A percentile compares a stretch with the other conserved stretches of the same genome.
Conservation (phyloP, 345 rosid species). For the Boechera retrofracta region DNA sequence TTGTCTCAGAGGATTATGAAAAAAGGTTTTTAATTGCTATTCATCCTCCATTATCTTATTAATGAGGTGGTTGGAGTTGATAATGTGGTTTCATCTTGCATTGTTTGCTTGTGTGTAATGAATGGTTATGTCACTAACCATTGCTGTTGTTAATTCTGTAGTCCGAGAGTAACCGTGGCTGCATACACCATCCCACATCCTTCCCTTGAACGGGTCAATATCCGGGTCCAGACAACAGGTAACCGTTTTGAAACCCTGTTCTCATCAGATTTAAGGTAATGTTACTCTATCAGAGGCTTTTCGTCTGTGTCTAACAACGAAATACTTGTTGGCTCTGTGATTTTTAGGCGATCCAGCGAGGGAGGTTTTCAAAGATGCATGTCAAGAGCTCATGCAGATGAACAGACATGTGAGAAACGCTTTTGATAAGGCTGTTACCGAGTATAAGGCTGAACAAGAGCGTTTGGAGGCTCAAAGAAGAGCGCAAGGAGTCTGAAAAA, state of each 20-base stretch:
- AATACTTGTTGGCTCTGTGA: conserved; percentile 1
- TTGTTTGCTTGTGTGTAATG: neutral
- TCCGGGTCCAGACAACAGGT: conserved; percentile 96
- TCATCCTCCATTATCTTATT: neutral
- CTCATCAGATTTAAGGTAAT: neutral
- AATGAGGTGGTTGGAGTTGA: neutral
- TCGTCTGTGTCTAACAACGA: neutral
- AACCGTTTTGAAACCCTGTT: conserved; percentile 1
- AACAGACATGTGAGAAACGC: conserved; percentile 76
- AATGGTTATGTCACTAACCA: conserved; percentile 14
- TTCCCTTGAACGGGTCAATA: conserved; percentile 74
- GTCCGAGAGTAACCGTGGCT: conserved; percentile 73
- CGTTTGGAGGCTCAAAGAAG: neutral
- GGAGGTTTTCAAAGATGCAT: conserved; percentile 80
- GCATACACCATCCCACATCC: conserved; percentile 96
- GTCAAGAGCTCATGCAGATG: conserved; percentile 80
- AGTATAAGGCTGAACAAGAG: conserved; percentile 31
- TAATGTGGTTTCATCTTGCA: neutral
- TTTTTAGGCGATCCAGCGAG: conserved; percentile 79
- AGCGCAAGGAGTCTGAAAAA: too few relatives aligned
- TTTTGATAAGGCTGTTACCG: conserved; percentile 64
- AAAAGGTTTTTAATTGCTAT: conserved; percentile 4
- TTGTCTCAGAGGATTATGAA: neutral
- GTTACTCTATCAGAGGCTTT: neutral
- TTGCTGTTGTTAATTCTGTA: conserved; percentile 48